phyloP scores from a whole-genome alignment of 371 early-diverging fungal genomes.

The Gilbertella persicaria region DNA sequence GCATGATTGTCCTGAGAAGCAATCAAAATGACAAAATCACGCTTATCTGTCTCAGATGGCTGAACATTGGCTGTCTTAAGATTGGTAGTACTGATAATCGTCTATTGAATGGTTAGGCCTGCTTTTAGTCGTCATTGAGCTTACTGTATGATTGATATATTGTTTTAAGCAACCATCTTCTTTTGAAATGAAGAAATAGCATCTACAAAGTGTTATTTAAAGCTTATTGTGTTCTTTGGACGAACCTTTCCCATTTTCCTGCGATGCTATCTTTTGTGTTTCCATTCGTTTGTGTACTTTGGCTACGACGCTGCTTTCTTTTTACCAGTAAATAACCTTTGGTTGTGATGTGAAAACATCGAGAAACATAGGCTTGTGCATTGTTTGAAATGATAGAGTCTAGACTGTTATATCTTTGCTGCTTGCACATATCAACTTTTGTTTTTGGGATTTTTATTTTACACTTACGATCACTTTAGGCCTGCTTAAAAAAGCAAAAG shows the following conservation, averaged over 20 bases:
- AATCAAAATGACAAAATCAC: constrained; percentile 31
- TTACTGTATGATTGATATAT: constrained; percentile 21
- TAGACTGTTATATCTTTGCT: constrained; percentile 29
- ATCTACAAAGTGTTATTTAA: constrained; percentile 3
- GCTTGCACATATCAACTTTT: background rate
- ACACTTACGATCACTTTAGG: constrained; percentile 26
- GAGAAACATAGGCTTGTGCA: constrained; percentile 1
- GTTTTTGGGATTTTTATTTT: background rate
- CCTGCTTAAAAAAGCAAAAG: constrained; percentile 29
- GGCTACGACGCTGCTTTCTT: constrained; percentile 3
- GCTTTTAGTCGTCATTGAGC: background rate
- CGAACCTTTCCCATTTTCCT: constrained; percentile 33
- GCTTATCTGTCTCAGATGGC: constrained; percentile 28
- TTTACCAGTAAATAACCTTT: constrained; percentile 30
- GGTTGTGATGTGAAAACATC: constrained; percentile 4
- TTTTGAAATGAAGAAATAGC: constrained; percentile 30
- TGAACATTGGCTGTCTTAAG: constrained; percentile 18
- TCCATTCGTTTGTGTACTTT: constrained; percentile 9
- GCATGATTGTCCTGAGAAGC: constrained; percentile 3
- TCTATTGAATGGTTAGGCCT: constrained; percentile 5
- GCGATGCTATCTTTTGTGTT: constrained; percentile 9
- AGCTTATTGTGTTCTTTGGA: too few relatives aligned
- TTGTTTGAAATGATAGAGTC: constrained; percentile 24
- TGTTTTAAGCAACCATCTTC: constrained; percentile 32
- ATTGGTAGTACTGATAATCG: constrained; percentile 14